Conservation (phyloP, 148 eudicot genomes). For the Mesembryanthemum crystallinum region DNA sequence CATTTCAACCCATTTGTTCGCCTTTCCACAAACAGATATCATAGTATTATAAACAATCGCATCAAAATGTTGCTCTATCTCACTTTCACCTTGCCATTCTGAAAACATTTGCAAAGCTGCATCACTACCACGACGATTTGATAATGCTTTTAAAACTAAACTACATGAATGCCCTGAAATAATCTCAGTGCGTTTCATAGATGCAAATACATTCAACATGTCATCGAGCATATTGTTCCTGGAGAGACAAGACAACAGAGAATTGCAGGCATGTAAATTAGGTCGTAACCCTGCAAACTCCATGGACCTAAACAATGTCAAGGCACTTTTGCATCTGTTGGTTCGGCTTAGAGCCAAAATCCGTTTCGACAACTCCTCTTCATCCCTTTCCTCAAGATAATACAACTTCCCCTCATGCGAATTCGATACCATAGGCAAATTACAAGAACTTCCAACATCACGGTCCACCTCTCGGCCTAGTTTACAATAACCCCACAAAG, state of each 20-base stretch:
- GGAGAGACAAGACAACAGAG: constrained; percentile 55
- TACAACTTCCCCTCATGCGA: constrained; percentile 28
- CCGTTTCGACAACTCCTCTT: constrained; percentile 45
- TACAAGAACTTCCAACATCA: background rate
- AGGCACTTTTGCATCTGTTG: constrained; percentile 52
- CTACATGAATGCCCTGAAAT: constrained; percentile 56
- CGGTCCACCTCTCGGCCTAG: background rate
- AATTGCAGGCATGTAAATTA: constrained; percentile 58
- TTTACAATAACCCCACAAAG: background rate
- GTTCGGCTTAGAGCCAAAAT: constrained; percentile 53
- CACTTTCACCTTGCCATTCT: constrained; percentile 34
- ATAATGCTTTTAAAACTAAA: constrained; percentile 56
- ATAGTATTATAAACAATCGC: constrained; percentile 57
- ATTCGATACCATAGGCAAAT: constrained; percentile 10
- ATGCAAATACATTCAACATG: constrained; percentile 46
- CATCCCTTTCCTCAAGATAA: constrained; percentile 62
- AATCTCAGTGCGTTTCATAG: constrained; percentile 42
- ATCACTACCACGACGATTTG: constrained; percentile 37
- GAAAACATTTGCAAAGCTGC: constrained; percentile 46
- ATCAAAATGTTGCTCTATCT: constrained; percentile 43
- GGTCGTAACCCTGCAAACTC: constrained; percentile 40
- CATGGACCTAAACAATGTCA: constrained; percentile 60
- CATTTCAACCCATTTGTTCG: constrained; percentile 47
- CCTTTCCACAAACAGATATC: constrained; percentile 52
- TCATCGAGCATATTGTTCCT: constrained; percentile 50